Base-by-base conservation (phyloP, 805 yeast genomes). In the Teunomyces pallodes region DNA sequence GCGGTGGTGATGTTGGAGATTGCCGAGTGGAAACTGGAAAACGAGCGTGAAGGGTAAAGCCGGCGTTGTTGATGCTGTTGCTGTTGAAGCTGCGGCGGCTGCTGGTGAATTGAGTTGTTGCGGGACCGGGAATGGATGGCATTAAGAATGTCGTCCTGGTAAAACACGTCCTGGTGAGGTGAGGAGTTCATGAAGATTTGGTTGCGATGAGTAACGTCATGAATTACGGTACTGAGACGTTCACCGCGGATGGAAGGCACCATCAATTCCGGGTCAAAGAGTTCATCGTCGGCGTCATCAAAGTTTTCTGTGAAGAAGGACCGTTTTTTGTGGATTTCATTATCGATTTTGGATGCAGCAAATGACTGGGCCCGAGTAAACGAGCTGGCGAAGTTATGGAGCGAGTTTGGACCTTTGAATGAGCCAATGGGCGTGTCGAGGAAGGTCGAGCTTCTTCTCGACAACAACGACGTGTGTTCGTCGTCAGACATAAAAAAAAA, bases 171-270 rank as follows among this genome's bases (percentile, higher is more conserved):
- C 50, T 65, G 61, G 49, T 52, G 51, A 13, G 56, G 46, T 36
- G 60, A 41, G 24, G 54, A 49, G 41, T 58, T 55, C 47, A 50
- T 43, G 48, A 61, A 61, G 30, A 64, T 33, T 45, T 48, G 59
- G 53, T 63, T 63, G 29, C 65, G 46, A 27, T 46, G 56, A 20
- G 63, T 57, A n/a, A 69, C 51, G 47, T 73, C 78, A 44, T 69
- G 66, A 27, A 80, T 64, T 6, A 84, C 83, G 1, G 80, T 70
- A 8, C 90, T 84, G 43, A 85, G 69, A 45, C 86, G 72, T 54
- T 83, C 80, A 28, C 92, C 94, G 46, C 79, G 62, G 24, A 72
- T 62, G 6, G 87, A 74, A 1, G 92, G 91, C 0, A 84, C 82
- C 57, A 48, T 50, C 47, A 48, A 45, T 41, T 47, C 55, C 9